Evolutionary conservation across 1,139 yeast species (phyloP), one percentile per base, ranked within the genome.

Genomic region (Hemisphaericaspora xylofermentans): DNA sequence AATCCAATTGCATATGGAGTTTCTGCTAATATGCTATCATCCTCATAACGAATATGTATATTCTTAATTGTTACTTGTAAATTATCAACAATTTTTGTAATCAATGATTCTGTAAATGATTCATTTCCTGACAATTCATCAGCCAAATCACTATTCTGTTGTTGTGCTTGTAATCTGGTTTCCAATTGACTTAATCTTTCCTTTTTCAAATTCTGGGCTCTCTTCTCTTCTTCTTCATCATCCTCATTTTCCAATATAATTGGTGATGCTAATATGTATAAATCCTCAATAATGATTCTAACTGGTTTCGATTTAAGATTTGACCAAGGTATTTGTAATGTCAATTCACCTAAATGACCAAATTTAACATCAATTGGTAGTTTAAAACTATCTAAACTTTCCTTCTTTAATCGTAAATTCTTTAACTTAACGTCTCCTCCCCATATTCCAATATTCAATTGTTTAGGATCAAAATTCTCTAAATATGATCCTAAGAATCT

Each of bases 291-390:
- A n/a, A 80, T 71, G 13, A 94, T 78, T 61, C 87, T 87, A 10
- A 93, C 98, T 0, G 99, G 98, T 55, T 91, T 88, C 21, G 88
- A 84, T 56, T 91, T 91, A 49, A 94, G 70, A 57, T 89, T 93
- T 0, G 98, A 85, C 98, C 98, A 94, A 0, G 99, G 98, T 32
- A 94, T 93, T 57, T 87, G 96, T 43, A 94, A 68, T 0, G 95
- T 86, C 50, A 94, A 71, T 49, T 86, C 89, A 1, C 98, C 98
- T 45, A 94, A 63, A 56, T 88, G 91, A 28, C 98, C 99, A 60
- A 86, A 88, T 47, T 80, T 77, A n/a, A 94, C 94, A 59, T 89
- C 88, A 31, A 93, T 68, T 1, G 98, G 98, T 35, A 94, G 67
- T 49, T 85, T 81, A 51, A 93, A 76, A 54, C 85, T 78, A 60